Percentiles rank a stretch among this genome's conserved stretches.
phyloP scores from a whole-genome alignment of 2,329 filamentous ascomycete species.

The Ceratocystis variospora region DNA sequence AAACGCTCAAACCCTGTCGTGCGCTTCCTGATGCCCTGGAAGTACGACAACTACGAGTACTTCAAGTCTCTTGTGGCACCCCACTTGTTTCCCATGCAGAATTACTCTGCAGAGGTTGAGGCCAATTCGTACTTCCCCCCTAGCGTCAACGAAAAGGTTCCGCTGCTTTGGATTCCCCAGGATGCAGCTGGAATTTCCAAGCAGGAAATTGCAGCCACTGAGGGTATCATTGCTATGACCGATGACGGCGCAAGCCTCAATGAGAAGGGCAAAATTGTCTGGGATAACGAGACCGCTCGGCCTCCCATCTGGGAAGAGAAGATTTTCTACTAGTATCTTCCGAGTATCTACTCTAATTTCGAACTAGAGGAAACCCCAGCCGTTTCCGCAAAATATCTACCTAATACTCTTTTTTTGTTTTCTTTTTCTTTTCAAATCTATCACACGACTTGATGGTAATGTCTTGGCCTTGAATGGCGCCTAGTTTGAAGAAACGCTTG shows the following conservation, averaged over 20 bases:
- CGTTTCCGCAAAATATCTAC: neutral
- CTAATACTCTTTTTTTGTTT: neutral
- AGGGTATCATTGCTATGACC: slow-evolving; percentile 60
- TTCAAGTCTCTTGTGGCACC: slow-evolving; percentile 57
- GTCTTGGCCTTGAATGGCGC: neutral
- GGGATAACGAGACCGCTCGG: slow-evolving; percentile 31
- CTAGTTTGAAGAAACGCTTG: neutral
- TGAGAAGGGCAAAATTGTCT: slow-evolving; percentile 42
- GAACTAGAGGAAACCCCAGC: neutral
- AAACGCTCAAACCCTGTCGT: slow-evolving; percentile 14
- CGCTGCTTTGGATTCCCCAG: slow-evolving; percentile 72
- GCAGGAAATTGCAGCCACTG: slow-evolving; percentile 63
- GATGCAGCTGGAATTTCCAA: slow-evolving; percentile 60
- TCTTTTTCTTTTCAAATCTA: too few relatives aligned
- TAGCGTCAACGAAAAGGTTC: slow-evolving; percentile 45
- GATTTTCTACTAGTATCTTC: slow-evolving; percentile 29
- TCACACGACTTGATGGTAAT: neutral
- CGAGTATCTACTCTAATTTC: neutral
- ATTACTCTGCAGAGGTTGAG: slow-evolving; percentile 36
- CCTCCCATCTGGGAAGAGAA: slow-evolving; percentile 35
- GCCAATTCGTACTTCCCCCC: slow-evolving; percentile 63
- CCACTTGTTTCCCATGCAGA: slow-evolving; percentile 28
- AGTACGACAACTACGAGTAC: slow-evolving; percentile 56
- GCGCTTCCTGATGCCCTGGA: slow-evolving; percentile 54
- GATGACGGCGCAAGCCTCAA: slow-evolving; percentile 61